Evolutionary conservation across 2,329 filamentous ascomycete species (phyloP).

Genomic region (Leptographium lundbergii): DNA sequence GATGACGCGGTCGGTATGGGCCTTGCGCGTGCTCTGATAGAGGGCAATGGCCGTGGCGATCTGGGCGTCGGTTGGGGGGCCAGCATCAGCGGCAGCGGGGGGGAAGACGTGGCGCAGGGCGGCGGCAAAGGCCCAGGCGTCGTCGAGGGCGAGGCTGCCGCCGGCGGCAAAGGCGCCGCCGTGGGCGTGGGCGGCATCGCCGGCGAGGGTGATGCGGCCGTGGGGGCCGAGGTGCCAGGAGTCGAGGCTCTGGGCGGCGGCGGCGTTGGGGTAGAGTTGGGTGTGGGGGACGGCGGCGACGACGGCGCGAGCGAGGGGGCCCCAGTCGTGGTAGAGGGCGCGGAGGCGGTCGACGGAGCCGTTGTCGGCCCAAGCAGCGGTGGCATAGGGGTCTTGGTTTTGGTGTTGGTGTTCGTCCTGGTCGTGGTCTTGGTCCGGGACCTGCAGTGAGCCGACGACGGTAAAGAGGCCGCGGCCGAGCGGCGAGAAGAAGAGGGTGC

Average conservation of each 20-base stretch:
- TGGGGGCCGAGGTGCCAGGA: slow-evolving; percentile 26
- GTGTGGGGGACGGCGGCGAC: slow-evolving; percentile 27
- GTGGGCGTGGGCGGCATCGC: slow-evolving; percentile 28
- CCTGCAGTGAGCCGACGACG: slow-evolving; percentile 27
- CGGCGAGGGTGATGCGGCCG: slow-evolving; percentile 23
- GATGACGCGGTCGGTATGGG: neutral
- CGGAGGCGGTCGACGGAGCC: slow-evolving; percentile 24
- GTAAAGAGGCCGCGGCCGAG: slow-evolving; percentile 29
- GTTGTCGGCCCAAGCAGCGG: slow-evolving; percentile 24
- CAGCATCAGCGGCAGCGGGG: too few species aligned
- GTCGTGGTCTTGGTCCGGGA: slow-evolving; percentile 20
- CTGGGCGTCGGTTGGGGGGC: neutral
- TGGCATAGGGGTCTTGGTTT: slow-evolving; percentile 16
- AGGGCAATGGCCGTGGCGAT: neutral
- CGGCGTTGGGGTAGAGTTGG: slow-evolving; percentile 28
- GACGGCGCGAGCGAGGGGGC: slow-evolving; percentile 25
- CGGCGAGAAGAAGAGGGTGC: slow-evolving; percentile 29
- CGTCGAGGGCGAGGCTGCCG: slow-evolving; percentile 26
- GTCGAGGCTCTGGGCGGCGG: slow-evolving; percentile 22
- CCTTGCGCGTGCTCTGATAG: neutral
- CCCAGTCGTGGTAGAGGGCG: slow-evolving; percentile 28
- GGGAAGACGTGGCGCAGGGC: slow-evolving; percentile 25
- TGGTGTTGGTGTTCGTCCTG: too few species aligned
- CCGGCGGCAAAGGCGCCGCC: slow-evolving; percentile 28
- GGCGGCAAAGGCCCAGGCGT: slow-evolving; percentile 27